Evolutionary conservation across 148 eudicot species (phyloP).

Genomic region (Nyssa sinensis): DNA sequence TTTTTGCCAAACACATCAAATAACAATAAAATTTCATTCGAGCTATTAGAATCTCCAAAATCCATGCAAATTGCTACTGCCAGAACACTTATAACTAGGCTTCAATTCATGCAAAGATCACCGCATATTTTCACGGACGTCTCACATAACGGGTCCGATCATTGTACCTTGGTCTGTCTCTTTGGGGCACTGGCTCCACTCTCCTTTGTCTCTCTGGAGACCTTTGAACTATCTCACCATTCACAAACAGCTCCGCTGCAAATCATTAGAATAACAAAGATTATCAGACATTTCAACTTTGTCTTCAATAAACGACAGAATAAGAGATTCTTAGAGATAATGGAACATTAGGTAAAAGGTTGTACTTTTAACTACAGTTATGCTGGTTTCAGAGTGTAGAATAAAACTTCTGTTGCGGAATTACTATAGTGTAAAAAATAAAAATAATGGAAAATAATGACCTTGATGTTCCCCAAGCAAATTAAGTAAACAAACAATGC

Average conservation of each 20-base stretch:
- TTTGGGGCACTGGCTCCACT: conserved; percentile 88
- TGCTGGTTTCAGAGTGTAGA: background rate
- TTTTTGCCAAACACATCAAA: too few species aligned
- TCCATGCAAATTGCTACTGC: too few species aligned
- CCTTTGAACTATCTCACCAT: conserved; percentile 95
- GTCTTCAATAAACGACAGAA: background rate
- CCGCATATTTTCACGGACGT: conserved; percentile 72
- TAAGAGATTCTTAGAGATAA: background rate
- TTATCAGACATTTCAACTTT: background rate
- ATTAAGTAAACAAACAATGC: too few species aligned
- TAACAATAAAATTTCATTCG: too few species aligned
- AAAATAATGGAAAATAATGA: background rate
- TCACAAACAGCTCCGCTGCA: conserved; percentile 87
- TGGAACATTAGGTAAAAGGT: background rate
- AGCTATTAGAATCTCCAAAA: too few species aligned
- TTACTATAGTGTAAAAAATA: background rate
- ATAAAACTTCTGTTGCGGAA: background rate
- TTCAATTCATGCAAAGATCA: too few species aligned
- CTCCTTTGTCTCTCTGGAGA: conserved; percentile 95
- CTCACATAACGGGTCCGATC: conserved; percentile 82
- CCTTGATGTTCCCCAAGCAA: too few species aligned
- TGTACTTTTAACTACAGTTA: background rate
- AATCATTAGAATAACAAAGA: conserved; percentile 4
- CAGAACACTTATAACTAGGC: too few species aligned
- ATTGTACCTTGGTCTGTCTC: conserved; percentile 94